Base-by-base conservation (phyloP, 163 green algal species). In the Chloromonas sp. region DNA sequence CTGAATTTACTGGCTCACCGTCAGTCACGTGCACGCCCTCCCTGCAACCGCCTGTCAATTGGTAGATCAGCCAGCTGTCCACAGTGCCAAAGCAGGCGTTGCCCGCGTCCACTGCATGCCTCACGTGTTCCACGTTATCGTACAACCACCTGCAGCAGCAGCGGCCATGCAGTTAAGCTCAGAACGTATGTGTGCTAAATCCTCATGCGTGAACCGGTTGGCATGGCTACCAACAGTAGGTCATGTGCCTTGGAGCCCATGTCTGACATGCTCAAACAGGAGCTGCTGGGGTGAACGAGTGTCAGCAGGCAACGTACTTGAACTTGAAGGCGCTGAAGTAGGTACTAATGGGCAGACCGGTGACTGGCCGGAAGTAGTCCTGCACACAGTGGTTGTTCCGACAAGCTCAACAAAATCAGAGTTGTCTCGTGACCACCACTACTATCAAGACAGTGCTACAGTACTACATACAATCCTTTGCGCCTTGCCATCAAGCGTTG, bases 251-350 rank as follows among this genome's bases (percentile, higher is more conserved):
- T 74, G 66, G 66, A 74, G 66, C 66, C 11, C 5, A 74, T 5
- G 66, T 11, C 5, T 11, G 11, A 5, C 5, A 74, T 74, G 66
- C 11, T 5, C 66, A 74, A 74, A 11, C 5, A 5, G 11, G 66
- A 11, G 5, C 5, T 74, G 11, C 66, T 74, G 66, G 36, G 36
- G 36, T 36, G 36, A 36, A 36, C 36, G 36, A 36, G 36, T 36
- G 36, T 36, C 36, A 36, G 36, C 36, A 36, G 36, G 36, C 36
- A 36, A 36, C 36, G 36, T 36, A 98, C 81, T 88, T 87, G 58
- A 96, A 88, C 90, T 98, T 99, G 88, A 96, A 93, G 2, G 94
- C 95, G 11, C 89, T 95, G 86, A 99, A 99, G 93, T 99, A 99
- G 60, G 96, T 97, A 78, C 88, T 96, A 70, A 99, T 92, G 36